Evolutionary conservation across 169 alveolate genomes (phyloP), one percentile per base, ranked within the genome.

Genomic region (Ichthyophthirius multifiliis): DNA sequence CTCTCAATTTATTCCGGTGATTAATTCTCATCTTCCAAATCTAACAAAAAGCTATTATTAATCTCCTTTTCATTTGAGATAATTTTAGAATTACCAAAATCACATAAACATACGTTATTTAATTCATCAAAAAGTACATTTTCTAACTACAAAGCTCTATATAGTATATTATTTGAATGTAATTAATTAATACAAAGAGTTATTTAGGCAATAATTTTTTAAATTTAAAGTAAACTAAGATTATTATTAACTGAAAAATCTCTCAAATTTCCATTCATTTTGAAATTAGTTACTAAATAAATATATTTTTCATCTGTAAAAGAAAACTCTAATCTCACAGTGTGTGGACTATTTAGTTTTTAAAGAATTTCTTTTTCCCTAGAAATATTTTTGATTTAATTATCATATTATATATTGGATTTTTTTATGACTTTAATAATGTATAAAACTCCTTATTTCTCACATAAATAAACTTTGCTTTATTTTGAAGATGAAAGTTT

Each of bases 11-110:
- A 23, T 23, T 55, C 71, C 2, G 71, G 71, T 12, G 43, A 27
- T 55, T 55, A 55, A 23, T 55, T 55, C 18, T 55, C 71, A 13
- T 55, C 71, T 55, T 39, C 31, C 18, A 55, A 20, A 18, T 55
- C 71, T 13, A 55, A 55, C 9, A 55, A 34, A 55, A 55, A 55
- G 13, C 43, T 27, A 15, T 34, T 55, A n/a, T 55, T 55, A 27
- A 55, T n/a, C 10, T 55, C 23, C 31, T 39, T 55, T 27, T 55
- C 31, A 3, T 34, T 27, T 27, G 13, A 27, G 15, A 55, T 16
- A n/a, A 55, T 27, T n/a, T 55, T 55, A 55, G 71, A 55, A 23
- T 55, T 55, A 27, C 71, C 71, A 27, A 55, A 55, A 55, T 55
- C 71, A 27, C 71, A 55, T 27, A 55, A 39, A 55, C 71, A 55